phyloP scores from a whole-genome alignment of 306 rosid species.

The Prunus kanzakura region DNA sequence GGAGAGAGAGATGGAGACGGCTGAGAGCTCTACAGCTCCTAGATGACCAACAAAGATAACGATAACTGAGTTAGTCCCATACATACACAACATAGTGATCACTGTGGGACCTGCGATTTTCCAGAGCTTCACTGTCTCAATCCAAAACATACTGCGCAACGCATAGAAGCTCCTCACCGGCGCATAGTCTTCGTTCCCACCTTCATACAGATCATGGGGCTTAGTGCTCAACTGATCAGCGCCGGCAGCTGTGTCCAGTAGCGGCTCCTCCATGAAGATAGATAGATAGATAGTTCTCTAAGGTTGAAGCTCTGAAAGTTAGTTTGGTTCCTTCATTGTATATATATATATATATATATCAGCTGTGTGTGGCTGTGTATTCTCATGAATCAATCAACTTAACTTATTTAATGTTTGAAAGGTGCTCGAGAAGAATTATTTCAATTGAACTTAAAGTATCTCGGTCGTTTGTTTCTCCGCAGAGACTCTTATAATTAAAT shows the following conservation, averaged over 20 bases:
- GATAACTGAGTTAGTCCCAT: constrained; percentile 45
- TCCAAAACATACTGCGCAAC: constrained; percentile 20
- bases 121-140: constrained; percentile 36
- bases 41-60: constrained; percentile 66
- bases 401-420: no score
- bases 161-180: constrained; percentile 21
- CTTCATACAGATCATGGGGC: neutral
- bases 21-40: constrained; percentile 65
- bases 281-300: no score
- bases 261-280: constrained; percentile 21
- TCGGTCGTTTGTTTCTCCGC: no score
- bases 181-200: constrained; percentile 15
- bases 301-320: no score
- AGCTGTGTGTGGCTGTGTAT: no score
- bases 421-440: no score
- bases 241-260: neutral
- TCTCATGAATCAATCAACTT: no score
- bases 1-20: constrained; percentile 53
- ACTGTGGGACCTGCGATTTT: constrained; percentile 20
- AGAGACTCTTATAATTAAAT: no score
- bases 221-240: neutral
- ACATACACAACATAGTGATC: constrained; percentile 34
- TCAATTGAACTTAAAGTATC: no score
- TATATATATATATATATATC: no score
- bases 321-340: no score